Conservation (phyloP, 164 flowering plant species). For the Saururus chinensis region DNA sequence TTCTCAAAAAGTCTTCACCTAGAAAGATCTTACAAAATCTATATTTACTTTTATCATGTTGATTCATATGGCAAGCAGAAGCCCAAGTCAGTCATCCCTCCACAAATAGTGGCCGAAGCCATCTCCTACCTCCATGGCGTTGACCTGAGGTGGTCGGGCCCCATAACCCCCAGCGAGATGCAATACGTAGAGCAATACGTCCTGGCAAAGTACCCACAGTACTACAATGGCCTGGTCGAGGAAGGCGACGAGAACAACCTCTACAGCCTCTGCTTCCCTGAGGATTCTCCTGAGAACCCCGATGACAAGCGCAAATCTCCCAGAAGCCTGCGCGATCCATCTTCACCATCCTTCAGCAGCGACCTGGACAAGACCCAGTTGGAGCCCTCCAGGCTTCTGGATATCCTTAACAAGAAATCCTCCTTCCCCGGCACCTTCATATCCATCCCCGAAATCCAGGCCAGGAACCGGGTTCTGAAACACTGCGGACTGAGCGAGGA, state of each 20-base stretch:
- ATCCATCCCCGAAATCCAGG: constrained; percentile 71
- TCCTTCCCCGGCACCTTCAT: constrained; percentile 62
- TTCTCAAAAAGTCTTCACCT: too few relatives aligned
- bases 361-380: constrained; percentile 49
- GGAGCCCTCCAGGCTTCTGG: constrained; percentile 59
- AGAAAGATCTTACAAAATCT: neutral
- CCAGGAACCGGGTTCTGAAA: constrained; percentile 45
- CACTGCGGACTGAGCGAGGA: constrained; percentile 56
- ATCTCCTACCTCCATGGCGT: constrained; percentile 71
- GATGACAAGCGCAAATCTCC: constrained; percentile 57
- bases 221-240: constrained; percentile 46
- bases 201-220: constrained; percentile 66
- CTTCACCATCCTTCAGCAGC: constrained; percentile 30
- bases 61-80: constrained; percentile 30
- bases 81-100: constrained; percentile 52
- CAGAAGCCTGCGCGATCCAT: constrained; percentile 24
- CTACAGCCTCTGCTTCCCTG: constrained; percentile 29
- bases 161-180: constrained; percentile 70
- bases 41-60: neutral
- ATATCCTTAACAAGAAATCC: constrained; percentile 51
- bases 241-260: constrained; percentile 40
- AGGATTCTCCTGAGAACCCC: constrained; percentile 31
- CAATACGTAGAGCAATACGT: constrained; percentile 71
- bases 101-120: constrained; percentile 74
- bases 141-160: constrained; percentile 78